Conservation (phyloP, 2,329 filamentous ascomycete genomes). For the Mycosphaerelloides madeirae region DNA sequence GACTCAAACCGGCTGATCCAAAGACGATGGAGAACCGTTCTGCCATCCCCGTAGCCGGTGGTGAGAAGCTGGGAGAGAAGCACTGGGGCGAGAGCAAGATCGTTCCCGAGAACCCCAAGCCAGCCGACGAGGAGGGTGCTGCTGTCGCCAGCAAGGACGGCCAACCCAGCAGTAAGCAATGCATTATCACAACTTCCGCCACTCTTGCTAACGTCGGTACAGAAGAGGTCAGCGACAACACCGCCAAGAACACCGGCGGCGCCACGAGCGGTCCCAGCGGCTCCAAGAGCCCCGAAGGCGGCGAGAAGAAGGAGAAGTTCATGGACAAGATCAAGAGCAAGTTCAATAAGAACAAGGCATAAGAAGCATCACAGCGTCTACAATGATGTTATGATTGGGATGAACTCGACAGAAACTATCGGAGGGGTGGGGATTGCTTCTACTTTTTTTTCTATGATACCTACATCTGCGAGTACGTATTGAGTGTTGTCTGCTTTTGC, state of each 20-base stretch:
- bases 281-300: not conserved
- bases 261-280: slow-evolving; percentile 11
- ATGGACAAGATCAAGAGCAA: slow-evolving; percentile 27
- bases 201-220: not conserved
- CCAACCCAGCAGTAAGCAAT: slow-evolving; percentile 26
- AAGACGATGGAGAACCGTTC: slow-evolving; percentile 22
- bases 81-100: slow-evolving; percentile 34
- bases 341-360: slow-evolving; percentile 6
- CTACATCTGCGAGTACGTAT: too few relatives aligned
- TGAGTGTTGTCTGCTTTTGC: too few relatives aligned
- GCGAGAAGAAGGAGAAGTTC: slow-evolving; percentile 23
- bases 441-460: too few relatives aligned
- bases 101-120: slow-evolving; percentile 27
- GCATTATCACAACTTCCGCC: not conserved
- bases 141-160: slow-evolving; percentile 22
- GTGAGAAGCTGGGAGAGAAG: slow-evolving; percentile 28
- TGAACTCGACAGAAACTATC: too few relatives aligned
- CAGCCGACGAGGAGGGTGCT: slow-evolving; percentile 6
- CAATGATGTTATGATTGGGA: too few relatives aligned
- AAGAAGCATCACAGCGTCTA: not conserved
- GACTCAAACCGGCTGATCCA: slow-evolving; percentile 7
- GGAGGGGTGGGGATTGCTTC: too few relatives aligned
- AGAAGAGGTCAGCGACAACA: slow-evolving; percentile 26
- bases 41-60: slow-evolving; percentile 32
- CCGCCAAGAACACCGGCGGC: slow-evolving; percentile 26